Evolutionary conservation across 257 asterid genomes (phyloP).

Genomic region (Primulina tabacum): DNA sequence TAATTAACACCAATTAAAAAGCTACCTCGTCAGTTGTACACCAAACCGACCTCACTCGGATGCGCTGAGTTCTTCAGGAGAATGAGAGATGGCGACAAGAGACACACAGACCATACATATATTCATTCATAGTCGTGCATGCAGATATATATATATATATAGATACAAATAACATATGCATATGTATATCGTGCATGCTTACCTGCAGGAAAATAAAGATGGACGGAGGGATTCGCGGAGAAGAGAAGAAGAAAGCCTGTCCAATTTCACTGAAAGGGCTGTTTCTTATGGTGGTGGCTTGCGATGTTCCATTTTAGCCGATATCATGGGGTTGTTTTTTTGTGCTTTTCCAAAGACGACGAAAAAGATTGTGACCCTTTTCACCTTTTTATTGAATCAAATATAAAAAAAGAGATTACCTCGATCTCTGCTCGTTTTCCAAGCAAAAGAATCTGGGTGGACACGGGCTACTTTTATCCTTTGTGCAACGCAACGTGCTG

Average conservation of each 20-base stretch:
- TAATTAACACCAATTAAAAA: not conserved
- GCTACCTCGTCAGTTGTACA: not conserved
- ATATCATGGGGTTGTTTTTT: slow-evolving; percentile 27
- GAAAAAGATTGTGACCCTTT: slow-evolving; percentile 28
- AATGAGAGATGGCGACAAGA: too few relatives aligned
- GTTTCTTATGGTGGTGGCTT: slow-evolving; percentile 12
- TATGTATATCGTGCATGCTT: too few relatives aligned
- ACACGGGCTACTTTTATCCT: too few relatives aligned
- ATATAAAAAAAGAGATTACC: too few relatives aligned
- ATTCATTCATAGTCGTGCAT: not conserved
- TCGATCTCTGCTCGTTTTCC: too few relatives aligned
- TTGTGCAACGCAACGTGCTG: too few relatives aligned
- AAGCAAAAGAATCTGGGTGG: too few relatives aligned
- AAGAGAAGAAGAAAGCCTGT: not conserved
- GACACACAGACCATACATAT: not conserved
- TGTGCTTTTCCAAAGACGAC: slow-evolving; percentile 20
- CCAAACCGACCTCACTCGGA: too few relatives aligned
- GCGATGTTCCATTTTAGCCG: slow-evolving; percentile 26
- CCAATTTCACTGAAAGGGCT: not conserved
- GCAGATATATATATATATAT: slow-evolving; percentile 1
- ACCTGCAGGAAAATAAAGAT: slow-evolving; percentile 21
- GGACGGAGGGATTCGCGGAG: not conserved
- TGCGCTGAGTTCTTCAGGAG: too few relatives aligned
- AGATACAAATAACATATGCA: not conserved
- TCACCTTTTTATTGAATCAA: not conserved